Conservation (phyloP, 306 rosid species). For the Fagus sylvatica region DNA sequence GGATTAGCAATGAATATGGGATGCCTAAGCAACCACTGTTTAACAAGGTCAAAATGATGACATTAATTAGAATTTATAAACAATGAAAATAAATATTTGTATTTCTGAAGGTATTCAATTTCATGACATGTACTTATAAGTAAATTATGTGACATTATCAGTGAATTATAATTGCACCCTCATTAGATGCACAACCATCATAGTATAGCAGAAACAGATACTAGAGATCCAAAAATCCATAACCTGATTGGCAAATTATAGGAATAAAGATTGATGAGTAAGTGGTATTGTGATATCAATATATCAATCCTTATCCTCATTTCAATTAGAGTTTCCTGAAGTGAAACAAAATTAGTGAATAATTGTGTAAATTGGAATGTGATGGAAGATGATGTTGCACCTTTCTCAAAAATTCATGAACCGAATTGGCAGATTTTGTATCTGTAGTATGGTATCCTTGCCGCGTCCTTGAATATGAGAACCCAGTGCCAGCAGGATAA, state of each 20-base stretch:
- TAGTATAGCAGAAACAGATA: background rate
- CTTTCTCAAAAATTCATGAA: constrained; percentile 23
- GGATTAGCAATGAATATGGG: constrained; percentile 29
- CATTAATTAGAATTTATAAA: background rate
- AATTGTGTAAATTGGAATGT: background rate
- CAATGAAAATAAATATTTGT: background rate
- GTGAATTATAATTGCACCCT: background rate
- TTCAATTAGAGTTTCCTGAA: background rate
- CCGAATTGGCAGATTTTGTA: background rate
- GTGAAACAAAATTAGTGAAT: background rate
- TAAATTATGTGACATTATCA: background rate
- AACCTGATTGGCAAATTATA: background rate
- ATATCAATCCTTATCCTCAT: background rate
- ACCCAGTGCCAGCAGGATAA: constrained; percentile 35
- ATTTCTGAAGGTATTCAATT: background rate
- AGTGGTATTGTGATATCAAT: background rate
- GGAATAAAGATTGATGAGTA: no score
- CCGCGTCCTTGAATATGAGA: constrained; percentile 29
- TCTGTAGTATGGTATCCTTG: constrained; percentile 7
- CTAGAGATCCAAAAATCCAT: background rate
- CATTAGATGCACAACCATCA: background rate
- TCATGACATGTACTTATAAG: no score
- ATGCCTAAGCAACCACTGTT: constrained; percentile 36
- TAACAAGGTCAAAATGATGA: background rate
- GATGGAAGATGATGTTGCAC: background rate